These are phyloP conservation scores for Ceratocystis diversiconidia DNA, from an alignment of 2,329 filamentous ascomycete genomes.

Conservation along the genomic window DNA sequence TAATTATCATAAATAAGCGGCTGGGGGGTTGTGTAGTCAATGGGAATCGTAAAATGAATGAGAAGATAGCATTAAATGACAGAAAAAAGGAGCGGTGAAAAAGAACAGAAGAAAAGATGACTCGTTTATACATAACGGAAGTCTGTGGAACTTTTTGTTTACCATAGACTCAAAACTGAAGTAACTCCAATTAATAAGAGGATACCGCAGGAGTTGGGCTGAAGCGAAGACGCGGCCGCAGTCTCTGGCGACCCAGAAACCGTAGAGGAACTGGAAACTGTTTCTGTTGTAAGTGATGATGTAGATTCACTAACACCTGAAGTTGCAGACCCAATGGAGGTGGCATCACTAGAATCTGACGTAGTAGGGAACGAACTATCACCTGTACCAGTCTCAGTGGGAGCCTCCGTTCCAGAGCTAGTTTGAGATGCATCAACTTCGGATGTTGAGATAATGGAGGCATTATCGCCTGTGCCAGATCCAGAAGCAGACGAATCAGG, in stretches of 20 bases:
- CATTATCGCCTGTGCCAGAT: background rate
- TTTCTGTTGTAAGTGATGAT: background rate
- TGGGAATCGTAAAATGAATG: background rate
- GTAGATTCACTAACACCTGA: background rate
- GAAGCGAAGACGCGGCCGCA: background rate
- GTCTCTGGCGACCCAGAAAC: background rate
- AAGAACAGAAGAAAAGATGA: background rate
- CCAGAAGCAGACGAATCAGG: background rate
- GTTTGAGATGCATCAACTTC: background rate
- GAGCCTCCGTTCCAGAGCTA: background rate
- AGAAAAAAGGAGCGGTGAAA: background rate
- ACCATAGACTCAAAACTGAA: slow-evolving; percentile 2
- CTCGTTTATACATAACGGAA: background rate
- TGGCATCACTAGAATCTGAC: background rate
- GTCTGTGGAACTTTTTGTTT: background rate
- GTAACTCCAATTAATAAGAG: background rate
- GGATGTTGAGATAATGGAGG: background rate
- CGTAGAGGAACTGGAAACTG: background rate
- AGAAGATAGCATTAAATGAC: background rate
- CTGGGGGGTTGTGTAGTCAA: background rate
- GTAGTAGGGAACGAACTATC: background rate
- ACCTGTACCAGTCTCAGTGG: background rate
- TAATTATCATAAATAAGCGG: background rate
- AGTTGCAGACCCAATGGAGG: background rate
- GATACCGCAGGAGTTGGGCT: background rate